Evolutionary conservation across 106 monocot species (phyloP).

Genomic region (Dioscorea dumetorum): DNA sequence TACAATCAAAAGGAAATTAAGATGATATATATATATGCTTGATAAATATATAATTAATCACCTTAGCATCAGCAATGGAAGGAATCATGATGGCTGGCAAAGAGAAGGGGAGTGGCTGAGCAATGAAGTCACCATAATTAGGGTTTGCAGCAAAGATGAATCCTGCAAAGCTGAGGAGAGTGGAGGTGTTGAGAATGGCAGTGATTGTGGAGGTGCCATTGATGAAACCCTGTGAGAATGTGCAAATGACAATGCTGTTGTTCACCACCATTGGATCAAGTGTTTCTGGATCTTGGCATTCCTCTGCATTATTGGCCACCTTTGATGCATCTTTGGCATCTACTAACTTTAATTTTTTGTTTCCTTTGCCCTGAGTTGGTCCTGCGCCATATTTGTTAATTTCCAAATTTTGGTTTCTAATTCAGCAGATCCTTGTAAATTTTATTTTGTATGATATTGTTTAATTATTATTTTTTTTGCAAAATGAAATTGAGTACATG

Average conservation of each 20-base stretch:
- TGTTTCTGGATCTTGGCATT: conserved; percentile 51
- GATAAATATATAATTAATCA: too few relatives aligned
- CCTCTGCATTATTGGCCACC: conserved; percentile 14
- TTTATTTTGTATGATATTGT: too few relatives aligned
- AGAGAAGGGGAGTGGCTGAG: conserved; percentile 62
- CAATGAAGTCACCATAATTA: conserved; percentile 46
- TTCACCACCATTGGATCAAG: conserved; percentile 20
- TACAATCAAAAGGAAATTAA: too few relatives aligned
- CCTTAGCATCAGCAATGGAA: conserved; percentile 17
- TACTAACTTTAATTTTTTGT: conserved; percentile 34
- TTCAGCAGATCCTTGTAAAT: too few relatives aligned
- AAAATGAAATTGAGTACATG: too few relatives aligned
- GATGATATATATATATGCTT: too few relatives aligned
- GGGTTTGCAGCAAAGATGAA: conserved; percentile 65
- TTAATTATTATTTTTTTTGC: too few relatives aligned
- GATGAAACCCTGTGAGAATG: conserved; percentile 51
- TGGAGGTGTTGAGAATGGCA: conserved; percentile 42
- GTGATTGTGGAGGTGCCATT: conserved; percentile 45
- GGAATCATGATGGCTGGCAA: conserved; percentile 66
- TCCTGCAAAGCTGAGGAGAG: conserved; percentile 41
- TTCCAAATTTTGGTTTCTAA: too few relatives aligned
- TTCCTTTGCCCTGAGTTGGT: conserved; percentile 39
- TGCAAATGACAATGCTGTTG: conserved; percentile 63
- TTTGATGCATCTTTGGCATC: conserved; percentile 46
- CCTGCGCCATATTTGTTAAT: conserved; percentile 12